Conservation (phyloP, 768 basidiomycete genomes). For the Mycena filopes region DNA sequence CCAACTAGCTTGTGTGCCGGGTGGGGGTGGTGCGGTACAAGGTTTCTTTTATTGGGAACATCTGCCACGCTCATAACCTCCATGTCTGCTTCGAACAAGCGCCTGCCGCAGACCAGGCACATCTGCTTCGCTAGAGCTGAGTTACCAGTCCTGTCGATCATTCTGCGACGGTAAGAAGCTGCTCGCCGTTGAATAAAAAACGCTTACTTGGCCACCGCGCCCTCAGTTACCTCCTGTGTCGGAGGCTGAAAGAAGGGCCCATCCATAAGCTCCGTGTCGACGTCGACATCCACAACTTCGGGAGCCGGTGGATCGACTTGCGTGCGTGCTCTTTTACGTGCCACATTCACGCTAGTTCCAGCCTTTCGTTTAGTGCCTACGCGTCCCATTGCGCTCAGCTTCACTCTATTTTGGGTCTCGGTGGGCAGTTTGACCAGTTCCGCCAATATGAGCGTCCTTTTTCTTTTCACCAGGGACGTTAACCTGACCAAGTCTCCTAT, state of each 20-base stretch:
- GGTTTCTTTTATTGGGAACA: background rate
- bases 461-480: background rate
- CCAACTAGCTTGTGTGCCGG: background rate
- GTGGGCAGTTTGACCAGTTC: background rate
- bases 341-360: background rate
- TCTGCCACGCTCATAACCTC: background rate
- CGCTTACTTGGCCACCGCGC: background rate
- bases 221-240: background rate
- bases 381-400: background rate
- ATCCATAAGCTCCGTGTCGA: background rate
- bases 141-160: conserved; percentile 11
- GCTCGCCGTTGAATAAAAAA: background rate
- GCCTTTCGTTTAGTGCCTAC: background rate
- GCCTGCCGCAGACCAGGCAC: conserved; percentile 11
- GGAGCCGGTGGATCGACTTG: background rate
- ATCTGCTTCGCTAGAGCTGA: background rate
- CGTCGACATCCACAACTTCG: background rate
- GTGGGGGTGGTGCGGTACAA: background rate
- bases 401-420: background rate
- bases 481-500: background rate
- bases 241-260: background rate
- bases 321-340: no score
- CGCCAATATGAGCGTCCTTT: background rate
- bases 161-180: background rate
- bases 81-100: background rate